Evolutionary conservation across 768 basidiomycete species (phyloP), one percentile per base, ranked within the genome.

Genomic region (Albatrellus ellisii): DNA sequence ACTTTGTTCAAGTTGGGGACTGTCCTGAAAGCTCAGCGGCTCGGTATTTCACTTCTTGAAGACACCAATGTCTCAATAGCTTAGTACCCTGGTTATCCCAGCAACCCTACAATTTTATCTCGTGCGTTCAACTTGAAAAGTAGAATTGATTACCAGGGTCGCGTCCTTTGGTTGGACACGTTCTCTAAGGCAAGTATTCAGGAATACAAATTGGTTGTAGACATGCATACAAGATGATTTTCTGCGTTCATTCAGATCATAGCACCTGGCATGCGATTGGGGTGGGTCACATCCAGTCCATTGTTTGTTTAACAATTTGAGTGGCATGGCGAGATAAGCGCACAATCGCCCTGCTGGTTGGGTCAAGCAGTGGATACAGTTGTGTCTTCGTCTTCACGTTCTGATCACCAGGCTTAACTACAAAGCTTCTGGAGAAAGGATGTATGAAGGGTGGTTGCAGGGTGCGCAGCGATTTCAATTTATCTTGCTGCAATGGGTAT

Each of bases 131-230:
- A n/a, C 31, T 14, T 32, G 31, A 4, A 18, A 10, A 2, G 22
- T 43, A 76, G 72, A 32, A 62, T 79, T 52, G 86, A 90, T 56
- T 75, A 73, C 47, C 73, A 90, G 56, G 87, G 86, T 2, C 74
- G 87, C 24, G 87, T 92, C 32, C 75, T 92, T 44, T 78, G 85
- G 3, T 61, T 90, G 26, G 88, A 90, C 53, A 78, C 78, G 0
- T 84, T 85, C 55, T 80, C 77, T 27, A 86, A 85, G 73, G 79
- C 73, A 36, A 26, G 47, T 21, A 12, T n/a, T n/a, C n/a, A n/a
- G n/a, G n/a, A n/a, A n/a, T n/a, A n/a, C n/a, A n/a, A n/a, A n/a
- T n/a, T n/a, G n/a, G n/a, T n/a, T n/a, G n/a, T n/a, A n/a, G n/a
- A n/a, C n/a, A n/a, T n/a, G n/a, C 28, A 24, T 35, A 40, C 50